Evolutionary conservation across 148 eudicot species (phyloP).

Genomic region (Vaccinium darrowii): DNA sequence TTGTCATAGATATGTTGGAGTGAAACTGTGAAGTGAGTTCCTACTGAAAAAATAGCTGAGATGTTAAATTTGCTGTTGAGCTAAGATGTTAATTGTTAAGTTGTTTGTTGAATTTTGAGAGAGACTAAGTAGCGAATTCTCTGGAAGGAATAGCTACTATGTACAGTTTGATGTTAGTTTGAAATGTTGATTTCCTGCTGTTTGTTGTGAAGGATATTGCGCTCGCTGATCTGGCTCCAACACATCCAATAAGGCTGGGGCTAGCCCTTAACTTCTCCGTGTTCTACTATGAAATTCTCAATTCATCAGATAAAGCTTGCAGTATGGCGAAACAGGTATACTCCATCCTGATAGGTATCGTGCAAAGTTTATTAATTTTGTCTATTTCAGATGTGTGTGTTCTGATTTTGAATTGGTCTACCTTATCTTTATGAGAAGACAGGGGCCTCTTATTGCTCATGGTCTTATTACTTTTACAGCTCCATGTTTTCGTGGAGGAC

Average conservation of each 20-base stretch:
- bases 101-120: not conserved
- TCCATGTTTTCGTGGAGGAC: not conserved
- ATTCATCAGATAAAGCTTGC: conserved; percentile 57
- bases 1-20: not conserved
- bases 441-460: not conserved
- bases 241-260: conserved; percentile 57
- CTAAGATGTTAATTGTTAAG: not conserved
- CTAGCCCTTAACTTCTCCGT: conserved; percentile 53
- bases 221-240: conserved; percentile 46
- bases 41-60: not conserved
- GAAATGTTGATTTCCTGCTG: not conserved
- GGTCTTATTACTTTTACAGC: not conserved
- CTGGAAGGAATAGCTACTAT: not conserved
- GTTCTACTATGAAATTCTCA: conserved; percentile 55
- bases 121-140: not conserved
- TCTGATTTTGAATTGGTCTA: not conserved
- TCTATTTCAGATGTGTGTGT: not conserved
- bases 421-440: not conserved
- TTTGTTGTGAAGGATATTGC: conserved; percentile 46
- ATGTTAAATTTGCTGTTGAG: not conserved
- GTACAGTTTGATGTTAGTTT: not conserved
- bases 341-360: not conserved
- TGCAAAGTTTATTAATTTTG: not conserved
- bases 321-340: conserved; percentile 51
- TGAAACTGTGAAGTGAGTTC: not conserved